Percentiles rank a stretch among this genome's conserved stretches.
Conservation (phyloP, 2,329 filamentous ascomycete species). For the Chaetomiaceae sp. region DNA sequence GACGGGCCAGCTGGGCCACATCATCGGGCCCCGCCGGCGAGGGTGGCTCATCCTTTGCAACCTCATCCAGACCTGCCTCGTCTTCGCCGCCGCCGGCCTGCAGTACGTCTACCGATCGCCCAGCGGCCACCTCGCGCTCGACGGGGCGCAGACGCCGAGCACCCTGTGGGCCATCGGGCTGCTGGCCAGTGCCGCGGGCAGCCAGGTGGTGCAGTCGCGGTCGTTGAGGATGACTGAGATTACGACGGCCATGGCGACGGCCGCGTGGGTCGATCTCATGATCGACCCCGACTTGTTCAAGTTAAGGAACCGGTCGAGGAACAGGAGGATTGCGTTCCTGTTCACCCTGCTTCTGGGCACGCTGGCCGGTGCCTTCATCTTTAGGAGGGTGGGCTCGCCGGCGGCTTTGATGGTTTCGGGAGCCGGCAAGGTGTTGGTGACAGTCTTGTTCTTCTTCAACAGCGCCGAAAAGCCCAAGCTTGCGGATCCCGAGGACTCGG, state of each 20-base stretch:
- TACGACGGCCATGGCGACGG: conserved; percentile 60
- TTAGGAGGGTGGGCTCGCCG: conserved; percentile 38
- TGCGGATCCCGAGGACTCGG: conserved; percentile 10
- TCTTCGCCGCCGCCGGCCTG: conserved; percentile 48
- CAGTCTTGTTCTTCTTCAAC: conserved; percentile 41
- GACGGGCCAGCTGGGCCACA: conserved; percentile 53
- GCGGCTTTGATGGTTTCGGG: conserved; percentile 41
- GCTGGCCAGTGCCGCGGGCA: conserved; percentile 52
- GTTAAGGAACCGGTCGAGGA: conserved; percentile 44
- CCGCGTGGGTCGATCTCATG: conserved; percentile 56
- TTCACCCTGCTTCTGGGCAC: conserved; percentile 42
- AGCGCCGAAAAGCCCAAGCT: conserved; percentile 31
- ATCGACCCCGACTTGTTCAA: conserved; percentile 49
- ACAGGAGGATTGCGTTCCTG: conserved; percentile 47
- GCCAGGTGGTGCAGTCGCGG: conserved; percentile 54
- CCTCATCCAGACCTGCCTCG: conserved; percentile 48
- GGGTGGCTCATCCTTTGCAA: conserved; percentile 52
- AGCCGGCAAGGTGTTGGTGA: conserved; percentile 42
- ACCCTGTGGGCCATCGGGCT: conserved; percentile 45
- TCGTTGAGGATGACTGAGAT: conserved; percentile 55
- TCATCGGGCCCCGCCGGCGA: conserved; percentile 45
- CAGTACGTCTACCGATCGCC: conserved; percentile 33
- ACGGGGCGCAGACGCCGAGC: conserved; percentile 28
- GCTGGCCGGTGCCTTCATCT: conserved; percentile 48
- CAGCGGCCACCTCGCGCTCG: conserved; percentile 29